Evolutionary conservation across 805 yeast genomes (phyloP), one percentile per base, ranked within the genome.

Genomic region (Saturnispora kantuleensis): DNA sequence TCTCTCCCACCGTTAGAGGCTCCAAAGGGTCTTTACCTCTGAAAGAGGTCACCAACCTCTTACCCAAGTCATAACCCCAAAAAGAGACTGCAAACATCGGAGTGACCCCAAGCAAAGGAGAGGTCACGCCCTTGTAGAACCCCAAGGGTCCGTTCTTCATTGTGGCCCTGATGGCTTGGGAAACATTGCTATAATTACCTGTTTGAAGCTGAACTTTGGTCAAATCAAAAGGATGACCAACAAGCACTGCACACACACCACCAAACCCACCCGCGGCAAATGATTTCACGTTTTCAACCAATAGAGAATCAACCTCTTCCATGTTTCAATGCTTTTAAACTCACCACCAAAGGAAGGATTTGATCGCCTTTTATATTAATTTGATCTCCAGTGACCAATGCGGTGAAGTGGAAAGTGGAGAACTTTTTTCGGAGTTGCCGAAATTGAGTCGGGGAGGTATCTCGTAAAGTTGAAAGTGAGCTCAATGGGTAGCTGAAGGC

Each of bases 71-170:
- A 64, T 93, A 90, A 58, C 97, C 97, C 97, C 98, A 90, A 68
- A 90, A 90, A 2, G 95, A 84, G 18, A 93, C 93, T 2, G 97
- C 97, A 69, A 93, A 93, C 85, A 90, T 93, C 28, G 98, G 98
- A 0, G 97, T 93, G 17, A 90, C 97, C 18, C 98, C 98, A n/a
- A 85, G 60, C 42, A 90, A 67, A 3, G 98, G 98, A 11, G 97
- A 96, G 10, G 84, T 71, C 30, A 93, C 97, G 47, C 98, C 98
- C 58, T 95, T 71, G 65, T 90, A 90, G 52, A 90, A 77, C 1
- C 97, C 97, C 21, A 70, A 52, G 3, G 78, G 76, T 0, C 96
- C 95, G 50, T 83, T 87, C 26, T 73, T 71, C 32, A 90, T 50
- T 3, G 94, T 88, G 31, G 72, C 73, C 52, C 68, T 73, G 18